These are phyloP conservation scores for Passiflora organensis DNA, from an alignment of 345 rosid genomes.

Conservation along the genomic window DNA sequence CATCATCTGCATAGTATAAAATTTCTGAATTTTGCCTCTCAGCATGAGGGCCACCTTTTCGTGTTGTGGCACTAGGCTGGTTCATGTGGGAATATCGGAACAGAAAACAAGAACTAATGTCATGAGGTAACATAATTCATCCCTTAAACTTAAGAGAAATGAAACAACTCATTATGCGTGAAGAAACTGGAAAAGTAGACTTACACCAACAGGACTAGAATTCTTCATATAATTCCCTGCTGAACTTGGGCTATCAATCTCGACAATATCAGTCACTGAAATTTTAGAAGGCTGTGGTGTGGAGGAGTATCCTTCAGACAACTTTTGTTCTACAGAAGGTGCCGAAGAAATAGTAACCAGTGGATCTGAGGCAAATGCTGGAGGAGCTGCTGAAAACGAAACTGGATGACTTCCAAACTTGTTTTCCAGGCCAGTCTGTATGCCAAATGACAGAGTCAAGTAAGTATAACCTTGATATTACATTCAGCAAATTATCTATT, in stretches of 20 bases:
- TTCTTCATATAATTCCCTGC: constrained; percentile 59
- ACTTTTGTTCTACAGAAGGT: constrained; percentile 31
- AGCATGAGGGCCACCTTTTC: constrained; percentile 60
- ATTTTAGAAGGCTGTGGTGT: constrained; percentile 43
- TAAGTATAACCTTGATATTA: constrained; percentile 6
- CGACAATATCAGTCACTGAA: constrained; percentile 69
- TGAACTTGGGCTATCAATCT: constrained; percentile 76
- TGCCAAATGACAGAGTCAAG: constrained; percentile 7
- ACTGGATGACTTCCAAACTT: constrained; percentile 81
- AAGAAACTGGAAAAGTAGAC: constrained; percentile 12
- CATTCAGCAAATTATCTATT: not conserved
- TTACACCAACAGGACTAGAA: constrained; percentile 75
- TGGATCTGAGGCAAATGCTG: constrained; percentile 73
- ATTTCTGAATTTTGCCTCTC: constrained; percentile 81
- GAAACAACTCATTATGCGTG: no score
- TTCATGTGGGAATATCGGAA: constrained; percentile 18
- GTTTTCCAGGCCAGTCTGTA: constrained; percentile 86
- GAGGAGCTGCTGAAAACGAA: constrained; percentile 67
- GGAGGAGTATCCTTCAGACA: constrained; percentile 45
- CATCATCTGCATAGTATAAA: constrained; percentile 85
- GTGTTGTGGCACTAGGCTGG: constrained; percentile 81
- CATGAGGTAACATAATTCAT: not conserved
- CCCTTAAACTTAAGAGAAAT: no score
- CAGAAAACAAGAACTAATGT: constrained; percentile 5
- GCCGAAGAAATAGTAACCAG: constrained; percentile 44